Evolutionary conservation across 148 eudicot genomes (phyloP), one percentile per base, ranked within the genome.

Genomic region (Linanthus parryae): DNA sequence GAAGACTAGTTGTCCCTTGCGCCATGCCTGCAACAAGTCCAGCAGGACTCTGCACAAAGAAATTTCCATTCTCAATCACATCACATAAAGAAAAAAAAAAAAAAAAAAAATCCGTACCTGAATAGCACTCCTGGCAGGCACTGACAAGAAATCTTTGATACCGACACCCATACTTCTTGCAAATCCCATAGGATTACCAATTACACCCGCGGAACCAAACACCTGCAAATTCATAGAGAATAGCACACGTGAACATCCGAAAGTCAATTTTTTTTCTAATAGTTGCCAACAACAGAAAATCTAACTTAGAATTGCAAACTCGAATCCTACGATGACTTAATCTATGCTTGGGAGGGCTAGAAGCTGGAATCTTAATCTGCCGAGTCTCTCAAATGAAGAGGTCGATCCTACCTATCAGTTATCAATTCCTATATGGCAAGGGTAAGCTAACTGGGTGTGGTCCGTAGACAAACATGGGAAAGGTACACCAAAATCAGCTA

Each of bases 201-300:
- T 84, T 33, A 92, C 96, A 41, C 96, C 99, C 38, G 99, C 99
- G 49, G 99, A 92, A 53, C 99, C 99, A 78, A 92, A 87, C 39
- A 92, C 88, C 99, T 92, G 71, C 69, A 79, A 14, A 52, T 56
- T 35, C 44, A 58, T 39, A 51, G 44, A 22, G 22, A 19, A 18
- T 1, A 41, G 37, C 27, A 19, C 37, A 18, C 29, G 26, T 13
- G 28, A 19, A 55, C 0, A 27, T 12, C 4, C 3, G 12, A 19
- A 43, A 37, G 27, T 31, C 14, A n/a, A n/a, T n/a, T n/a, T n/a
- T n/a, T n/a, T n/a, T n/a, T n/a, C n/a, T n/a, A n/a, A n/a, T n/a
- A n/a, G n/a, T n/a, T n/a, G n/a, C n/a, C n/a, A n/a, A n/a, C n/a
- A n/a, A n/a, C n/a, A n/a, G n/a, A n/a, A n/a, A n/a, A n/a, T n/a